These are phyloP conservation scores for Trichoderma sp. DNA, from an alignment of 2,329 filamentous ascomycete genomes.

Conservation along the genomic window DNA sequence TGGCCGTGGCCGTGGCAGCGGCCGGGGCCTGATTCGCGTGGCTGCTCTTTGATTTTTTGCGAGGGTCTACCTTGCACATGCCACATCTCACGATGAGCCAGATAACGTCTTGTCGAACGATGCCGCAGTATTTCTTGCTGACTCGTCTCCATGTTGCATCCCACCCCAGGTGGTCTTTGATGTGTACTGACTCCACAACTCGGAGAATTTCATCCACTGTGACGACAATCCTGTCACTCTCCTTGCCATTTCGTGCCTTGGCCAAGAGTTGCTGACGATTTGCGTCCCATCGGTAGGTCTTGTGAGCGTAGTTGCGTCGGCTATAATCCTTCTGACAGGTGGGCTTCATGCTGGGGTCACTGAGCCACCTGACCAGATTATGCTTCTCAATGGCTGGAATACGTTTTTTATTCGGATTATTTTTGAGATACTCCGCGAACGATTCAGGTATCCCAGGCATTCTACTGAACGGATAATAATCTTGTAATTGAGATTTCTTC, in stretches of 20 bases:
- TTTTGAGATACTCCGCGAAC: not conserved
- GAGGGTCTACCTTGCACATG: slow-evolving; percentile 12
- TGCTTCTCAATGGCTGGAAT: not conserved
- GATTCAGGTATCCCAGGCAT: not conserved
- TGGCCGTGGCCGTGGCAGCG: not conserved
- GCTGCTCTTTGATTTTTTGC: not conserved
- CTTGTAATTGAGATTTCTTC: not conserved
- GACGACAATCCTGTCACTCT: slow-evolving; percentile 2
- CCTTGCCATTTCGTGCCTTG: not conserved
- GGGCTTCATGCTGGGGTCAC: not conserved
- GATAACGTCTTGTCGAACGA: slow-evolving; percentile 24
- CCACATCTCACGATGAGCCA: slow-evolving; percentile 22
- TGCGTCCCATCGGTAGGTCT: slow-evolving; percentile 22
- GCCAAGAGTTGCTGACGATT: not conserved
- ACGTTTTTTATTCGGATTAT: not conserved
- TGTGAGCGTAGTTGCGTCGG: slow-evolving; percentile 24
- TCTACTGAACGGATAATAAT: not conserved
- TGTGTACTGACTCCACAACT: slow-evolving; percentile 19
- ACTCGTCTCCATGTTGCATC: slow-evolving; percentile 24
- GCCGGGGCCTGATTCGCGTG: not conserved
- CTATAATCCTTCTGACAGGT: slow-evolving; percentile 20
- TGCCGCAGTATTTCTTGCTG: slow-evolving; percentile 22
- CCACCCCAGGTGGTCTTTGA: slow-evolving; percentile 23
- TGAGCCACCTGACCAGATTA: not conserved
- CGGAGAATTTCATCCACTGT: slow-evolving; percentile 21